Conservation (phyloP, 441 rosid species). For the Arabidopsis hybrid region DNA sequence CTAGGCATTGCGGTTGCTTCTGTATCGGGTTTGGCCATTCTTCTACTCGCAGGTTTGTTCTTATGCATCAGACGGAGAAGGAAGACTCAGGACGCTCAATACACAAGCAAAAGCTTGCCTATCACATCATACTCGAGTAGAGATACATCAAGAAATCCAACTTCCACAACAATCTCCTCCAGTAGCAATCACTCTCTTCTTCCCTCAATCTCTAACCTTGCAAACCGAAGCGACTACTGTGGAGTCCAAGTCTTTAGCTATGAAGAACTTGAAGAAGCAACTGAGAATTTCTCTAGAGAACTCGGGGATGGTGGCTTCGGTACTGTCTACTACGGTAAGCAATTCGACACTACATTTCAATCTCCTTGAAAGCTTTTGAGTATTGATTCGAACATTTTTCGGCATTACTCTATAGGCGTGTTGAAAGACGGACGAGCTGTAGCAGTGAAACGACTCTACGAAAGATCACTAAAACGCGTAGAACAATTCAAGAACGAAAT, state of each 20-base stretch:
- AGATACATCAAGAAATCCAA: slow-evolving; percentile 38
- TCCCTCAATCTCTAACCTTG: slow-evolving; percentile 50
- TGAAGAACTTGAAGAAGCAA: slow-evolving; percentile 82
- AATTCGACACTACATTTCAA: slow-evolving; percentile 5
- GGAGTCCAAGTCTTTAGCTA: slow-evolving; percentile 79
- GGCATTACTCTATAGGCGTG: slow-evolving; percentile 44
- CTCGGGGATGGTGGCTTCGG: slow-evolving; percentile 98
- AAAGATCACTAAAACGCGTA: slow-evolving; percentile 55
- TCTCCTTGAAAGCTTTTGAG: not conserved
- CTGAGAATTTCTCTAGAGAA: slow-evolving; percentile 74
- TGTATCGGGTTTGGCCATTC: slow-evolving; percentile 32
- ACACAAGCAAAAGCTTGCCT: slow-evolving; percentile 49
- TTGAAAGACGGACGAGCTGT: slow-evolving; percentile 66
- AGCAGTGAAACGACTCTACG: slow-evolving; percentile 74
- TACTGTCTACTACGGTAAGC: slow-evolving; percentile 76
- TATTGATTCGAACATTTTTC: not conserved
- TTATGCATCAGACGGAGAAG: slow-evolving; percentile 32
- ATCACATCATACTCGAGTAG: slow-evolving; percentile 52
- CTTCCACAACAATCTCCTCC: slow-evolving; percentile 48
- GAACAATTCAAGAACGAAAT: slow-evolving; percentile 46
- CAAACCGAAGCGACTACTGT: slow-evolving; percentile 61
- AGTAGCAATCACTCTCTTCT: slow-evolving; percentile 50
- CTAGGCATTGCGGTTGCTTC: slow-evolving; percentile 53
- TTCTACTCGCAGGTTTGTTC: slow-evolving; percentile 39
- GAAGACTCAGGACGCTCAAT: slow-evolving; percentile 46